phyloP scores from a whole-genome alignment of 768 basidiomycete genomes.

The Panaeolus cyanescens region DNA sequence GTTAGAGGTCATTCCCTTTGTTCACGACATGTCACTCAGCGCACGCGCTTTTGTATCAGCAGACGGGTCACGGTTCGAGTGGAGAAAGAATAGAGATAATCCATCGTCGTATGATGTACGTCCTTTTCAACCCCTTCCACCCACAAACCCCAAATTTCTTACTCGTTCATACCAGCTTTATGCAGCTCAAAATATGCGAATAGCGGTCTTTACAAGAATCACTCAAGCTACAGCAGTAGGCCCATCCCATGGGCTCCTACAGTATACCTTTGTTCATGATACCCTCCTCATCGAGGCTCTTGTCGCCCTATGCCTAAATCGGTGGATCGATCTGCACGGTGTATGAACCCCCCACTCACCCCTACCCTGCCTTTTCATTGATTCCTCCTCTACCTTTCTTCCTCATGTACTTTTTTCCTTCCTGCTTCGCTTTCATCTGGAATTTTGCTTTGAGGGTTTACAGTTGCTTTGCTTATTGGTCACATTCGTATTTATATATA shows the following conservation, averaged over 20 bases:
- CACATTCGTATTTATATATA: conserved; percentile 23
- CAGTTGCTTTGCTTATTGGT: conserved; percentile 24
- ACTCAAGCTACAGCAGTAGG: conserved; percentile 59
- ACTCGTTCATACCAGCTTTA: conserved; percentile 39
- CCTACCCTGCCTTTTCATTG: conserved; percentile 8
- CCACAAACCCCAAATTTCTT: conserved; percentile 6
- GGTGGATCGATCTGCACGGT: conserved; percentile 69
- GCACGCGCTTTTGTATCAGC: conserved; percentile 59
- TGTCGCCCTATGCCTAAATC: conserved; percentile 68
- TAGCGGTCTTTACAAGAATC: conserved; percentile 62
- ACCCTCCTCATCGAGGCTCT: conserved; percentile 62
- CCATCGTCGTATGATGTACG: conserved; percentile 64
- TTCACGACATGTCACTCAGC: conserved; percentile 33
- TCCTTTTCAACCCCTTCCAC: conserved; percentile 6
- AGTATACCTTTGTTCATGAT: conserved; percentile 65
- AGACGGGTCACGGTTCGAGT: conserved; percentile 64
- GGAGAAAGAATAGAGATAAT: conserved; percentile 54
- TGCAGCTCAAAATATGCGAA: conserved; percentile 46
- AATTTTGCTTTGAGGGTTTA: conserved; percentile 19
- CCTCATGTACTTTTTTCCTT: conserved; percentile 5
- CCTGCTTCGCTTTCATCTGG: conserved; percentile 1
- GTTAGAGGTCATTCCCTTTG: background rate
- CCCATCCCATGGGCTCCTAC: conserved; percentile 60
- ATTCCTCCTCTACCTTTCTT: conserved; percentile 11
- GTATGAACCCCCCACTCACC: conserved; percentile 29